phyloP scores from a whole-genome alignment of 1,284 basidiomycete species.

The Microbotryum saponariae region DNA sequence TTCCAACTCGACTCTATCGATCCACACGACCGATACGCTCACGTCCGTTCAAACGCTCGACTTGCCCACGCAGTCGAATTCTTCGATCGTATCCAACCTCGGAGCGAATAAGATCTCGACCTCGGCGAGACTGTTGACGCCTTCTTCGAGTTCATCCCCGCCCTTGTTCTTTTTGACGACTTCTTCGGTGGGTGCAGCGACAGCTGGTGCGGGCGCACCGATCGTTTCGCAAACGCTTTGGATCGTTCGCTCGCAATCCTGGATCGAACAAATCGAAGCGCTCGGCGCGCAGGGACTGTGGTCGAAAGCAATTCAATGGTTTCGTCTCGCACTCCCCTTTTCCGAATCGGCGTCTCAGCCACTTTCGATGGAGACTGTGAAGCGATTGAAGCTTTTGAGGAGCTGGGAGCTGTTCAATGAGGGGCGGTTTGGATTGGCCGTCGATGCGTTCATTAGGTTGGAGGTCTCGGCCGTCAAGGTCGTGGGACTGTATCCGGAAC shows the following conservation, averaged over 20 bases:
- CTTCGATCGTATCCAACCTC: constrained; percentile 33
- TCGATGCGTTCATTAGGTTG: constrained; percentile 78
- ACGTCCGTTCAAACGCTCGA: constrained; percentile 56
- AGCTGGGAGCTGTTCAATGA: constrained; percentile 51
- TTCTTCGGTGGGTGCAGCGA: constrained; percentile 61
- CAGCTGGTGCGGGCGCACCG: constrained; percentile 42
- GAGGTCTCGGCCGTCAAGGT: constrained; percentile 91
- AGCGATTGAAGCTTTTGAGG: too few species aligned
- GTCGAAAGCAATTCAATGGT: constrained; percentile 67
- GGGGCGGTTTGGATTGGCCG: constrained; percentile 63
- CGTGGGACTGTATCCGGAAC: constrained; percentile 75
- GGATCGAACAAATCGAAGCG: constrained; percentile 77
- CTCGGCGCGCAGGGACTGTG: constrained; percentile 66
- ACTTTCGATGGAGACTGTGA: too few species aligned
- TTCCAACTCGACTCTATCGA: constrained; percentile 44
- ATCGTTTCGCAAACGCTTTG: constrained; percentile 69
- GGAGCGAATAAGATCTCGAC: constrained; percentile 13
- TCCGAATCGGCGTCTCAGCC: too few species aligned
- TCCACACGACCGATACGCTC: constrained; percentile 69
- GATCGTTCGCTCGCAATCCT: constrained; percentile 61
- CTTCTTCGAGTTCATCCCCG: constrained; percentile 46
- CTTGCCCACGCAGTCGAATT: constrained; percentile 52
- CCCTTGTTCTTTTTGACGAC: constrained; percentile 57
- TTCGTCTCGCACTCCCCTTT: constrained; percentile 39
- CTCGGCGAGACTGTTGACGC: constrained; percentile 47